Evolutionary conservation across 2,329 filamentous ascomycete genomes (phyloP).

Genomic region (Trichoderma sp.): DNA sequence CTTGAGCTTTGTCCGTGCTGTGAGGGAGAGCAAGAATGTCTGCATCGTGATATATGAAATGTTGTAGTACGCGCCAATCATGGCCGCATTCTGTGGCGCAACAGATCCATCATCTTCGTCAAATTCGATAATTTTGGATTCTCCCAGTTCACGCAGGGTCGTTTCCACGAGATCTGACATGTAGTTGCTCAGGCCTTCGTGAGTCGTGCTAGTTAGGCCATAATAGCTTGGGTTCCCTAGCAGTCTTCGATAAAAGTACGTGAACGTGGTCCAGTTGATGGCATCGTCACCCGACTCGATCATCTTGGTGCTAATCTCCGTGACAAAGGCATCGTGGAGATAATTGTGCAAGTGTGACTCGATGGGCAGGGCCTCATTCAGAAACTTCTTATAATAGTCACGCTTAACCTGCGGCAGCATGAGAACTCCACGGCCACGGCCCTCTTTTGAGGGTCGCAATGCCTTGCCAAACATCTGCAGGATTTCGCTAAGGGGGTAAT

Average conservation of each 20-base stretch:
- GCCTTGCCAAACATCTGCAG: constrained; percentile 98
- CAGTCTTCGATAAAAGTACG: constrained; percentile 93
- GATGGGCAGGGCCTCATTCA: constrained; percentile 91
- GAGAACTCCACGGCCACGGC: constrained; percentile 82
- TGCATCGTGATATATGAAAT: constrained; percentile 99
- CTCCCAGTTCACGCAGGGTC: constrained; percentile 82
- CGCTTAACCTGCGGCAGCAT: constrained; percentile 95
- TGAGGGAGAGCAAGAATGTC: constrained; percentile 90
- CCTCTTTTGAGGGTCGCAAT: constrained; percentile 72
- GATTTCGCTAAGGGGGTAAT: constrained; percentile 91
- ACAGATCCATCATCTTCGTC: constrained; percentile 92
- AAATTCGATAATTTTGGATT: constrained; percentile 93
- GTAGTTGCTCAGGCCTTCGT: constrained; percentile 90
- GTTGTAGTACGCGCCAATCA: constrained; percentile 99
- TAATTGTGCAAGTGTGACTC: constrained; percentile 92
- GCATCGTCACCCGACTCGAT: constrained; percentile 95
- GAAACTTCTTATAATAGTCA: constrained; percentile 98
- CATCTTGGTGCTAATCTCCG: constrained; percentile 93
- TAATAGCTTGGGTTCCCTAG: constrained; percentile 97
- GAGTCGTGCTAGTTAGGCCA: constrained; percentile 79
- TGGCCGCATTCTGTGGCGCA: constrained; percentile 86
- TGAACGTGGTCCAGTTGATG: constrained; percentile 97
- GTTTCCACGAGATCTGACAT: constrained; percentile 92
- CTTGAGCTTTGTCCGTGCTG: constrained; percentile 87
- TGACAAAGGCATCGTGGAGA: constrained; percentile 93